Evolutionary conservation across 345 rosid genomes (phyloP), one percentile per base, ranked within the genome.

Genomic region (Eucalyptus guilfoylei): DNA sequence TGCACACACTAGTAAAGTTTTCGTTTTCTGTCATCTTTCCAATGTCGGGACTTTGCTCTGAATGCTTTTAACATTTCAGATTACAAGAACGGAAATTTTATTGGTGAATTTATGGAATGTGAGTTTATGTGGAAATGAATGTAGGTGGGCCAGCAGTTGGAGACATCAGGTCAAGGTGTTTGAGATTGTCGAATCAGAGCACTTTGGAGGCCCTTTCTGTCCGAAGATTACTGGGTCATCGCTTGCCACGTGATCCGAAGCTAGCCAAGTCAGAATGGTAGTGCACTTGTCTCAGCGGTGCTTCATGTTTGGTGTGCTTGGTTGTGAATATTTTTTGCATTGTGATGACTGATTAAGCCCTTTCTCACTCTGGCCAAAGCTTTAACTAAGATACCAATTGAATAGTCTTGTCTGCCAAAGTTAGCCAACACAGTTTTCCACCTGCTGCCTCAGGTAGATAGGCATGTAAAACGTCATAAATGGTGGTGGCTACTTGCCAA

Each of bases 101-200:
- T 76, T 2, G 9, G 85, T 76, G 47, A 76, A 76, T 76, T 40
- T 40, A 40, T 76, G 30, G 30, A 37, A 34, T 34, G 30, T 40
- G 47, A 76, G 54, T 40, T 86, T 49, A 85, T n/a, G 14, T 81
- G 76, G 62, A 34, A 48, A 42, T 69, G 86, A 72, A 49, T 88
- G 49, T 86, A 97, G 98, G 99, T 47, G 99, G 99, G 64, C 99
- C 99, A 28, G 99, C 99, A 69, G 99, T 97, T 72, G 99, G 99
- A 85, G 99, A 97, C 89, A 96, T 96, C 87, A 93, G 99, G 88
- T 97, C 99, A 11, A 95, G 99, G 90, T 96, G 99, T 90, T 95
- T 97, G 94, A 94, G 99, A 89, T 92, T 97, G 72, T 97, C 99
- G 13, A 98, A 95, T 88, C 92, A 97, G 91, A 96, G 99, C 86